phyloP scores from a whole-genome alignment of 2,329 filamentous ascomycete species.

The Podosphaera xanthii region DNA sequence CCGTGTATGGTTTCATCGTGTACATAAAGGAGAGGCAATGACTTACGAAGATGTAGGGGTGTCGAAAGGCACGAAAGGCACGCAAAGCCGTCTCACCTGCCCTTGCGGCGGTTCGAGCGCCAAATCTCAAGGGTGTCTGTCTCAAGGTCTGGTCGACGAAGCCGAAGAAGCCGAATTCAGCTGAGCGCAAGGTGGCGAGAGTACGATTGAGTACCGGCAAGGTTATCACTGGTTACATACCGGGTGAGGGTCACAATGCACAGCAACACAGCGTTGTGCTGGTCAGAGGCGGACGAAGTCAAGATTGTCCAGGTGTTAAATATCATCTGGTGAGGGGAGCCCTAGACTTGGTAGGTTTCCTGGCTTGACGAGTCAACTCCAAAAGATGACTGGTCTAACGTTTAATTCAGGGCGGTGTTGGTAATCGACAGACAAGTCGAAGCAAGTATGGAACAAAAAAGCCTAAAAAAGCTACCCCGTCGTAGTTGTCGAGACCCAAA shows the following conservation, averaged over 20 bases:
- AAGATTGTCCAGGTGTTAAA: conserved; percentile 96
- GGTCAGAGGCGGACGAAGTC: conserved; percentile 74
- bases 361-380: background rate
- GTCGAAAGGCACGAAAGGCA: conserved; percentile 54
- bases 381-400: background rate
- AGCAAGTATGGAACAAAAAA: conserved; percentile 99
- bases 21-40: background rate
- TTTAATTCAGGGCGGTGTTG: conserved; percentile 62
- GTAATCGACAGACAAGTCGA: conserved; percentile 57
- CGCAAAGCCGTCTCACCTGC: conserved; percentile 79
- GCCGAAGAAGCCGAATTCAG: conserved; percentile 97
- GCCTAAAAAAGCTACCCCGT: conserved; percentile 48
- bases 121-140: conserved; percentile 86
- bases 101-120: conserved; percentile 41
- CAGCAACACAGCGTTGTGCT: conserved; percentile 96
- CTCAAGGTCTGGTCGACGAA: conserved; percentile 81
- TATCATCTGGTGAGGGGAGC: conserved; percentile 85
- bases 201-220: conserved; percentile 71
- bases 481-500: too few relatives aligned
- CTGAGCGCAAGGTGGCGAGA: conserved; percentile 85
- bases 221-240: conserved; percentile 81
- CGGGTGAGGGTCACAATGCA: conserved; percentile 93
- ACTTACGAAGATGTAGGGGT: conserved; percentile 25
- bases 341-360: conserved; percentile 66
- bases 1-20: conserved; percentile 6